phyloP scores from a whole-genome alignment of 805 yeast species.

The Yarrowia porcina region DNA sequence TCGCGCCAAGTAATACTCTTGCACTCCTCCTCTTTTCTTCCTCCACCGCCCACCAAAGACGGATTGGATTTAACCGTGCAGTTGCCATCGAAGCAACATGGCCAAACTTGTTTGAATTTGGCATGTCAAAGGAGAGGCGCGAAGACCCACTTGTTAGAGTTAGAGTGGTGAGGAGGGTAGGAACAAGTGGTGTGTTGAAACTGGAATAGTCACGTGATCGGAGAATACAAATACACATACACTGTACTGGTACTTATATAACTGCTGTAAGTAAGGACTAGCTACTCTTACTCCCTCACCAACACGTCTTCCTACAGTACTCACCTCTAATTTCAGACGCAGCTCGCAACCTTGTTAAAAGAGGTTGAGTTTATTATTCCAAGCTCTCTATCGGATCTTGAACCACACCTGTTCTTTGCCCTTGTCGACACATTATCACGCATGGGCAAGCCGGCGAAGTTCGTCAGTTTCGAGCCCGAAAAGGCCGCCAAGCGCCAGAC shows the following conservation, averaged over 20 bases:
- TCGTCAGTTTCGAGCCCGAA: conserved; percentile 22
- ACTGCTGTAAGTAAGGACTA: too few relatives aligned
- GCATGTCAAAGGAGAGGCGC: conserved; percentile 7
- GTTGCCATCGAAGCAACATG: conserved; percentile 24
- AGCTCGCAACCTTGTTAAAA: not conserved
- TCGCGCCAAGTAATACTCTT: too few relatives aligned
- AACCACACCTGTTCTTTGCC: not conserved
- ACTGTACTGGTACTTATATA: too few relatives aligned
- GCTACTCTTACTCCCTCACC: too few relatives aligned
- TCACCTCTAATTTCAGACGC: too few relatives aligned
- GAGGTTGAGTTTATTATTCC: conserved; percentile 4
- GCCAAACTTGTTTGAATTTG: not conserved
- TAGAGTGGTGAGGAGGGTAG: not conserved
- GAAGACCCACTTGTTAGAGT: conserved; percentile 17
- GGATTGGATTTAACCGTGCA: conserved; percentile 10
- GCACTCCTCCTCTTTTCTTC: too few relatives aligned
- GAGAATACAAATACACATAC: too few relatives aligned
- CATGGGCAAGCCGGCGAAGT: conserved; percentile 17
- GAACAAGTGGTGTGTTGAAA: too few relatives aligned
- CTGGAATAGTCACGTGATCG: too few relatives aligned
- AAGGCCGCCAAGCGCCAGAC: not conserved
- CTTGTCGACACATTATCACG: too few relatives aligned
- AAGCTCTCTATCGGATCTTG: too few relatives aligned
- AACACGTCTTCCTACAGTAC: too few relatives aligned
- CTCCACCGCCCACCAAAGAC: not conserved